Percentiles rank a stretch among this genome's conserved stretches.
phyloP scores from a whole-genome alignment of 345 rosid species.

The Schrenkiella parvula region DNA sequence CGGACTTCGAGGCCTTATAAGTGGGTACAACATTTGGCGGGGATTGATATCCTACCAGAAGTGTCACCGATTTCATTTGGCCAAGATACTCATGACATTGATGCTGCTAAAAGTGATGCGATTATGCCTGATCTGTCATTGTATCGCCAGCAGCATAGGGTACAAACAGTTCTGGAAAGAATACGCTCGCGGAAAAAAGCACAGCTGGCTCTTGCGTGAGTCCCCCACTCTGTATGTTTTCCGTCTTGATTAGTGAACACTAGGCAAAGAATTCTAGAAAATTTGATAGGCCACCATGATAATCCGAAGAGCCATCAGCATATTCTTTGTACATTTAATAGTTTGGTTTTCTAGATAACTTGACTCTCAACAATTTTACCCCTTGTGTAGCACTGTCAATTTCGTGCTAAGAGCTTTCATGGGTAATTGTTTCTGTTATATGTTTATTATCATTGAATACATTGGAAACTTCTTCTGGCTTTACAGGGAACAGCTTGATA shows the following conservation, averaged over 20 bases:
- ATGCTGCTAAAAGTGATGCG: slow-evolving; percentile 44
- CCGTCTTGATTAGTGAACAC: slow-evolving; percentile 8
- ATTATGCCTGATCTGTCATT: slow-evolving; percentile 48
- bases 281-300: not conserved
- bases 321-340: not conserved
- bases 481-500: slow-evolving; percentile 93
- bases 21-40: slow-evolving; percentile 96
- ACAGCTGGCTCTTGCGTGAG: slow-evolving; percentile 92
- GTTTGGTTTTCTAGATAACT: not conserved
- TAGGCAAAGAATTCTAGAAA: not conserved
- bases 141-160: slow-evolving; percentile 55
- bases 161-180: slow-evolving; percentile 70
- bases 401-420: not conserved
- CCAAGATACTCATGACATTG: slow-evolving; percentile 46
- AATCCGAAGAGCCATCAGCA: not conserved
- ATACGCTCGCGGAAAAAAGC: slow-evolving; percentile 77
- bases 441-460: slow-evolving; percentile 10
- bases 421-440: slow-evolving; percentile 15
- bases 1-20: slow-evolving; percentile 78
- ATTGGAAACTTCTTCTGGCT: slow-evolving; percentile 52
- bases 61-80: slow-evolving; percentile 57
- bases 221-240: slow-evolving; percentile 47
- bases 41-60: slow-evolving; percentile 91
- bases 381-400: slow-evolving; percentile 1
- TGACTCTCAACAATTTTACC: not conserved